Percentiles rank a stretch among this genome's conserved stretches.
These are phyloP conservation scores for Myxozyma udenii DNA, from an alignment of 805 yeast species.

Conservation along the genomic window DNA sequence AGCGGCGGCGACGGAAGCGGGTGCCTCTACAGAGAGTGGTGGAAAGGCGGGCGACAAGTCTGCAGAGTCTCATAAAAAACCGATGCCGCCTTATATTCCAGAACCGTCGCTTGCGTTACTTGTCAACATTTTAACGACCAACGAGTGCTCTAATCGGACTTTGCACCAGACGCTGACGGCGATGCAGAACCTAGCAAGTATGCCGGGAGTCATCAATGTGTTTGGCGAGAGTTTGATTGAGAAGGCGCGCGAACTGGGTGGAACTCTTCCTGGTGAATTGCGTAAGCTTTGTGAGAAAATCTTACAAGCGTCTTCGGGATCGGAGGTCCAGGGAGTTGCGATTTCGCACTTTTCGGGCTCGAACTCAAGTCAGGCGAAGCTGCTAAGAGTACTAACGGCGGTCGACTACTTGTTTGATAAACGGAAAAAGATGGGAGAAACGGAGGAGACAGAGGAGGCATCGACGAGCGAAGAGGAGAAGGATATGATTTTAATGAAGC, in stretches of 20 bases:
- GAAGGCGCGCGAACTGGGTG: constrained; percentile 60
- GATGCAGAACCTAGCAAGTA: constrained; percentile 67
- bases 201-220: constrained; percentile 58
- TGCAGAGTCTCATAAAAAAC: constrained; percentile 9
- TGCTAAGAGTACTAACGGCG: constrained; percentile 82
- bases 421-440: constrained; percentile 31
- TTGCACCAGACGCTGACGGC: constrained; percentile 79
- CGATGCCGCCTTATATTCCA: constrained; percentile 61
- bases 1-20: background rate
- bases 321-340: constrained; percentile 52
- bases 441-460: constrained; percentile 13
- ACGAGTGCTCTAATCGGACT: constrained; percentile 80
- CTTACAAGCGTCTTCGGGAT: constrained; percentile 39
- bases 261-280: constrained; percentile 54
- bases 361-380: constrained; percentile 81
- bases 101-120: constrained; percentile 58
- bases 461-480: constrained; percentile 33
- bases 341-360: constrained; percentile 70
- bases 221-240: constrained; percentile 67
- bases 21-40: background rate
- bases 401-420: constrained; percentile 73
- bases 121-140: constrained; percentile 66
- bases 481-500: constrained; percentile 50
- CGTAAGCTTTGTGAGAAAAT: constrained; percentile 49
- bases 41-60: background rate